Evolutionary conservation across 805 yeast species (phyloP).

Genomic region (Clavispora fructus): DNA sequence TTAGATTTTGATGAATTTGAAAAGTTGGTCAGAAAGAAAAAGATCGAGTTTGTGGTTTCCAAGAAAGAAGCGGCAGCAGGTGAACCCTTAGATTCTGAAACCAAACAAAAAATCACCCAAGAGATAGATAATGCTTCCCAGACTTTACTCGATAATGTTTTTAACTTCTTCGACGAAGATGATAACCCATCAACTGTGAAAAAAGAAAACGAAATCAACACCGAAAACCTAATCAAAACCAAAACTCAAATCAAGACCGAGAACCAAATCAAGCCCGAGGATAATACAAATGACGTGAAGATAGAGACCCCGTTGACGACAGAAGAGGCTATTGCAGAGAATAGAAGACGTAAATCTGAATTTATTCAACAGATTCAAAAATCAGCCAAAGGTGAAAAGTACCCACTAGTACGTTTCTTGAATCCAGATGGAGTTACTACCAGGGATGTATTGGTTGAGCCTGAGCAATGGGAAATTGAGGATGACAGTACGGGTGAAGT

Average conservation of each 20-base stretch:
- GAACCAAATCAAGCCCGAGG: not conserved
- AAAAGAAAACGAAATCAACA: not conserved
- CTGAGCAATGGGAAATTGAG: slow-evolving; percentile 77
- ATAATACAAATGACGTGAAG: not conserved
- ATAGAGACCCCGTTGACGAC: not conserved
- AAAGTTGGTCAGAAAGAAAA: slow-evolving; percentile 8
- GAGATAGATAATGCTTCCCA: slow-evolving; percentile 3
- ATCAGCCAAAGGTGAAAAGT: slow-evolving; percentile 43
- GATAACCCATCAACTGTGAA: not conserved
- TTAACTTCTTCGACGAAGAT: slow-evolving; percentile 8
- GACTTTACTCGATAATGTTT: slow-evolving; percentile 9
- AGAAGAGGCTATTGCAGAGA: slow-evolving; percentile 4
- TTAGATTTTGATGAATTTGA: slow-evolving; percentile 16
- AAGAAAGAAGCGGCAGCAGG: slow-evolving; percentile 3
- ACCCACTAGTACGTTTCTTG: slow-evolving; percentile 75
- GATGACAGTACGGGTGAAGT: slow-evolving; percentile 61
- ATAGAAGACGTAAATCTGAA: slow-evolving; percentile 44
- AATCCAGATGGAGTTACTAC: slow-evolving; percentile 62
- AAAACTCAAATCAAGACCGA: not conserved
- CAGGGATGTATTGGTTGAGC: slow-evolving; percentile 71
- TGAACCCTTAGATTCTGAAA: not conserved
- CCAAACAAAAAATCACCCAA: slow-evolving; percentile 10
- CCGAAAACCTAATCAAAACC: not conserved
- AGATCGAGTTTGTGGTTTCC: slow-evolving; percentile 5
- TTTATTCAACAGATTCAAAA: slow-evolving; percentile 39